phyloP scores from a whole-genome alignment of 2,329 filamentous ascomycete species.

The Kalmusia sp. region DNA sequence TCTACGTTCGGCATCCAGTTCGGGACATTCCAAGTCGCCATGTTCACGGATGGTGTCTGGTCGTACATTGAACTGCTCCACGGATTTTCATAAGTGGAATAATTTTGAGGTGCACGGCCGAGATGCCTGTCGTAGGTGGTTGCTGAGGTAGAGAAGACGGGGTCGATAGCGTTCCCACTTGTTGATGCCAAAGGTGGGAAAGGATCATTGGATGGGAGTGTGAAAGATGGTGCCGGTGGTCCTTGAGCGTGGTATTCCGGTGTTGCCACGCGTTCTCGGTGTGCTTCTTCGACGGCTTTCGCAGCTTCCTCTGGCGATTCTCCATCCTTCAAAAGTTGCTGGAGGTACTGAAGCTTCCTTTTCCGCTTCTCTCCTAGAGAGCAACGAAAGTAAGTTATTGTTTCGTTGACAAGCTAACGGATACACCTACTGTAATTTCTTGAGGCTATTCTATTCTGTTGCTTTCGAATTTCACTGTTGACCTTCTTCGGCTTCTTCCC shows the following conservation, averaged over 20 bases:
- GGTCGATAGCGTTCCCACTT: slow-evolving; percentile 16
- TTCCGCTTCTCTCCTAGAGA: slow-evolving; percentile 45
- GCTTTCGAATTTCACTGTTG: slow-evolving; percentile 47
- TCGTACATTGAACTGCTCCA: slow-evolving; percentile 29
- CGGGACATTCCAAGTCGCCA: slow-evolving; percentile 27
- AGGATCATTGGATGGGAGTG: slow-evolving; percentile 17
- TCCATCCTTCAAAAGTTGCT: slow-evolving; percentile 39
- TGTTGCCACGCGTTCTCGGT: slow-evolving; percentile 24
- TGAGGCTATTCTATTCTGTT: slow-evolving; percentile 47
- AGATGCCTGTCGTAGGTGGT: slow-evolving; percentile 21
- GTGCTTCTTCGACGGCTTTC: slow-evolving; percentile 20
- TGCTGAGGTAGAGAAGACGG: slow-evolving; percentile 14
- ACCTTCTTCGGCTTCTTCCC: slow-evolving; percentile 39
- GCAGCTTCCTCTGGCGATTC: slow-evolving; percentile 19
- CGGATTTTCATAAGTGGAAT: slow-evolving; percentile 15
- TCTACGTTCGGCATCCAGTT: slow-evolving; percentile 26
- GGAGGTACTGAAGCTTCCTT: slow-evolving; percentile 44
- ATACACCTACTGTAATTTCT: slow-evolving; percentile 43
- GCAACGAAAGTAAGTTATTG: slow-evolving; percentile 13
- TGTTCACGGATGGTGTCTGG: slow-evolving; percentile 17
- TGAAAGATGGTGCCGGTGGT: slow-evolving; percentile 11
- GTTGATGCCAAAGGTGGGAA: slow-evolving; percentile 16
- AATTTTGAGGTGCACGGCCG: slow-evolving; percentile 18
- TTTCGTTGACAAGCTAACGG: not conserved
- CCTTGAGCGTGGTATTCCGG: slow-evolving; percentile 17